A percentile compares a stretch with the other conserved stretches of the same genome.
Evolutionary conservation across 2,329 filamentous ascomycete species (phyloP).

Genomic region (Fonsecaea nubica): DNA sequence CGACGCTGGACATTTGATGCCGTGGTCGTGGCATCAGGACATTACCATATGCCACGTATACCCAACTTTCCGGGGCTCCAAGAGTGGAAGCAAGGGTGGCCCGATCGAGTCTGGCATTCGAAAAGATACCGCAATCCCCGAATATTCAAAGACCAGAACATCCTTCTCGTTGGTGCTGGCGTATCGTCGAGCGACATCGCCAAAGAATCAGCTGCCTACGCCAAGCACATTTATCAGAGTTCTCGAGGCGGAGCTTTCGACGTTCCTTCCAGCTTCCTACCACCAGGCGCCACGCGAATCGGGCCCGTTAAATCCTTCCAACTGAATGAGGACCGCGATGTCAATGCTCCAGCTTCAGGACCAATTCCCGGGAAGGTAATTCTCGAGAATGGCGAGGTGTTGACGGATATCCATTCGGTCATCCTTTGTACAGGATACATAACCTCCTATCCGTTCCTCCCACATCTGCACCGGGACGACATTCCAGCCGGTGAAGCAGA

Average conservation of each 20-base stretch:
- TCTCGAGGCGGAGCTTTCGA: conserved; percentile 68
- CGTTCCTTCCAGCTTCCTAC: conserved; percentile 60
- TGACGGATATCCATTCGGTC: conserved; percentile 66
- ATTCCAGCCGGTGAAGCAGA: conserved; percentile 56
- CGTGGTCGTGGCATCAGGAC: conserved; percentile 61
- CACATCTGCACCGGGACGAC: conserved; percentile 57
- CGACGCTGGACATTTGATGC: conserved; percentile 53
- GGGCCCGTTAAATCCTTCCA: conserved; percentile 60
- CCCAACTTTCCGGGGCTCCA: conserved; percentile 58
- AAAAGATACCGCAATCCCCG: conserved; percentile 58
- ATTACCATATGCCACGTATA: conserved; percentile 60
- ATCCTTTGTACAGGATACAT: conserved; percentile 74
- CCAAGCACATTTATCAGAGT: conserved; percentile 59
- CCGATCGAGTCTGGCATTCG: conserved; percentile 57
- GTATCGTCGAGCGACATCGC: conserved; percentile 64
- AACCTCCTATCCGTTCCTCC: conserved; percentile 69
- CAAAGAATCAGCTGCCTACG: conserved; percentile 56
- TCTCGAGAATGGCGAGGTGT: conserved; percentile 59
- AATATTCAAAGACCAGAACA: conserved; percentile 61
- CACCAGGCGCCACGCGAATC: conserved; percentile 60
- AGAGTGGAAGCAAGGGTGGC: conserved; percentile 55
- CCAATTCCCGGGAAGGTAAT: conserved; percentile 59
- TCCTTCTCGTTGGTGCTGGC: conserved; percentile 63
- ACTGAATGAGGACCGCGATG: conserved; percentile 18
- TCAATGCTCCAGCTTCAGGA: conserved; percentile 35